A percentile compares a stretch with the other conserved stretches of the same genome.
Evolutionary conservation across 768 basidiomycete species (phyloP).

Genomic region (Phaffia tasmanica): DNA sequence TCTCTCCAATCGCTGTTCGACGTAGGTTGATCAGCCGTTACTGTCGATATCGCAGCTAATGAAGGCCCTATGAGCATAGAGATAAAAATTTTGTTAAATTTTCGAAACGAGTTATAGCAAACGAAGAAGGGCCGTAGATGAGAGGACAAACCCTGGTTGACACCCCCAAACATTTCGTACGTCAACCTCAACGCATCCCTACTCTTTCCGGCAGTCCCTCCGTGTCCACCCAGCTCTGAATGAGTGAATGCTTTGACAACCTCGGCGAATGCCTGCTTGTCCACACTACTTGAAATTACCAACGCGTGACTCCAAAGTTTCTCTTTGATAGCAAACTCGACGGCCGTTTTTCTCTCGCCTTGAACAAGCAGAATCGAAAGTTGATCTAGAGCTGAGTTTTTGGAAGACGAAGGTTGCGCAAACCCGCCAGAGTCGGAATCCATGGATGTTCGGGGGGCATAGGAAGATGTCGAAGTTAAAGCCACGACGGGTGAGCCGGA

Average conservation of each 20-base stretch:
- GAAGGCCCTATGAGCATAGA: not conserved
- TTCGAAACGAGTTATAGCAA: not conserved
- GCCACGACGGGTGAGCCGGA: not conserved
- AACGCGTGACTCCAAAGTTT: constrained; percentile 92
- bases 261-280: constrained; percentile 88
- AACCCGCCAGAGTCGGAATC: constrained; percentile 10
- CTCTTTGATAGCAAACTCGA: constrained; percentile 75
- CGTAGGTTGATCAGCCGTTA: not conserved
- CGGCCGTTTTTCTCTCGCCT: constrained; percentile 77
- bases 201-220: not conserved
- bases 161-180: constrained; percentile 26
- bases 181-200: constrained; percentile 18
- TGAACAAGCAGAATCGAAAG: constrained; percentile 68
- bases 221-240: constrained; percentile 48
- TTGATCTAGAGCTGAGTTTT: constrained; percentile 57
- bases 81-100: not conserved
- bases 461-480: not conserved
- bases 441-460: not conserved
- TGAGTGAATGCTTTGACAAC: constrained; percentile 74
- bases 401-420: constrained; percentile 40
- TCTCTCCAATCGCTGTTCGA: constrained; percentile 72
- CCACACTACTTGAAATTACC: constrained; percentile 82
- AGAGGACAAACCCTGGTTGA: constrained; percentile 2
- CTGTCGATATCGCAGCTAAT: not conserved
- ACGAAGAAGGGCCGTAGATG: not conserved